These are phyloP conservation scores for Talaromyces sp. DNA, from an alignment of 2,329 filamentous ascomycete species.

Conservation along the genomic window DNA sequence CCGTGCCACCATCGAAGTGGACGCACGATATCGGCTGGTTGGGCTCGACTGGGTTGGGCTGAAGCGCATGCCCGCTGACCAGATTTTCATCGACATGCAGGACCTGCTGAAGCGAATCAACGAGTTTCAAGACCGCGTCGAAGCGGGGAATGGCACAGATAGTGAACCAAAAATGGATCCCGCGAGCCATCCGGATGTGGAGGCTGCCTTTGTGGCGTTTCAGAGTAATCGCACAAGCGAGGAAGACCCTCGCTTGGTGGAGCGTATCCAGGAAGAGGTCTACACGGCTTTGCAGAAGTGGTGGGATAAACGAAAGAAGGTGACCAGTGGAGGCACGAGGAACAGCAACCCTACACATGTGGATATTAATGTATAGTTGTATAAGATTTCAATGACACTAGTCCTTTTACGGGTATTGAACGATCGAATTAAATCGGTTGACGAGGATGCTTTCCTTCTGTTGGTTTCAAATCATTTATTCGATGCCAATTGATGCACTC, in stretches of 20 bases:
- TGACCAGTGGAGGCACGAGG: neutral
- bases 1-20: conserved; percentile 16
- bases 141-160: neutral
- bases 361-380: neutral
- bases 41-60: conserved; percentile 19
- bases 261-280: conserved; percentile 1
- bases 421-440: no score
- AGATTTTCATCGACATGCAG: conserved; percentile 19
- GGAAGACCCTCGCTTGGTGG: conserved; percentile 2
- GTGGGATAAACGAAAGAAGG: neutral
- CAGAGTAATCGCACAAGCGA: neutral
- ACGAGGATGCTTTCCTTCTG: no score
- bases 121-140: conserved; percentile 11
- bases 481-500: no score
- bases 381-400: neutral
- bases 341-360: neutral
- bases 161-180: neutral
- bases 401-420: no score
- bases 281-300: neutral
- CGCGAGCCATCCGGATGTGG: neutral
- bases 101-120: conserved; percentile 14
- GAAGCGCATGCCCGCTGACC: conserved; percentile 16
- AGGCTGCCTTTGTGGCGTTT: conserved; percentile 1
- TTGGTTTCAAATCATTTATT: no score
- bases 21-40: conserved; percentile 13